Conservation (phyloP, 495 filamentous ascomycete species). For the Penicillium cataractarum region DNA sequence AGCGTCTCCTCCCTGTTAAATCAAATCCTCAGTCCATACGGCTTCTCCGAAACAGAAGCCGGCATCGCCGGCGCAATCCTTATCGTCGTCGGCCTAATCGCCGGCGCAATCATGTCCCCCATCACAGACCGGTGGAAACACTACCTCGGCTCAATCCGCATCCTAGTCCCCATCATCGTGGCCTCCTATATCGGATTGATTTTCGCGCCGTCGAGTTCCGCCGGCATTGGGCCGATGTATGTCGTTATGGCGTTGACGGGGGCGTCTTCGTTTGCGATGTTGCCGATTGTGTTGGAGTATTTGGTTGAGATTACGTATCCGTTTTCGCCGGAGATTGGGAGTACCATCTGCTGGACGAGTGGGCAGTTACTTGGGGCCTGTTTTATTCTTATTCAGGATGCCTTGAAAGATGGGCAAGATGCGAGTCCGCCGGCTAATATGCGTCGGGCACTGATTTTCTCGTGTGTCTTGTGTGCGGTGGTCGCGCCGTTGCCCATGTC, state of each 20-base stretch:
- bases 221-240: slow-evolving; percentile 67
- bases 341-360: slow-evolving; percentile 79
- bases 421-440: slow-evolving; percentile 69
- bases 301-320: slow-evolving; percentile 85
- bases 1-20: slow-evolving; percentile 84
- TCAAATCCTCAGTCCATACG: slow-evolving; percentile 85
- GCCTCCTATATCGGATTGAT: slow-evolving; percentile 74
- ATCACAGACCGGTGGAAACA: slow-evolving; percentile 83
- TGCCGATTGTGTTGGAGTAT: slow-evolving; percentile 87
- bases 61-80: slow-evolving; percentile 87
- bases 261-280: slow-evolving; percentile 74
- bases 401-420: slow-evolving; percentile 63
- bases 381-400: slow-evolving; percentile 82
- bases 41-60: slow-evolving; percentile 76
- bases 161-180: slow-evolving; percentile 76
- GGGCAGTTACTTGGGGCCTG: slow-evolving; percentile 72
- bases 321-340: slow-evolving; percentile 83
- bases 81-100: slow-evolving; percentile 85
- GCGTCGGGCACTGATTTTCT: slow-evolving; percentile 74
- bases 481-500: slow-evolving; percentile 67
- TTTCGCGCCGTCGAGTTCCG: slow-evolving; percentile 75
- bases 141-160: slow-evolving; percentile 73
- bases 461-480: slow-evolving; percentile 67
- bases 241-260: slow-evolving; percentile 71
- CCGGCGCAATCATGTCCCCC: slow-evolving; percentile 74